Evolutionary conservation across 768 basidiomycete genomes (phyloP), one percentile per base, ranked within the genome.

Genomic region (Cystobasidium onofrii): DNA sequence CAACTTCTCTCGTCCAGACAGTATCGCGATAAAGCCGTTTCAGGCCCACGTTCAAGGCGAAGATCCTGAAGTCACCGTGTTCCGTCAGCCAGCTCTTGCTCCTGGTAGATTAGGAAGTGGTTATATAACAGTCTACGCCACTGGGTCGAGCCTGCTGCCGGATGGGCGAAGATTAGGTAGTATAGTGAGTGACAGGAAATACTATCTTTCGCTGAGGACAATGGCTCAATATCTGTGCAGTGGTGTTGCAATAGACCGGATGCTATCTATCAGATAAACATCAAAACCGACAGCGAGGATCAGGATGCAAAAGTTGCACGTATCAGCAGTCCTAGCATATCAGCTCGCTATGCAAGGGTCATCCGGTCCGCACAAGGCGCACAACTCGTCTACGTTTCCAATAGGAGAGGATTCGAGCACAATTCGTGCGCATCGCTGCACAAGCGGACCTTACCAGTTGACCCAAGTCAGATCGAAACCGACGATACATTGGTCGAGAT

Each of bases 261-360:
- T 10, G 41, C 60, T 6, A 69, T 25, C 0, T 17, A 39, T 23
- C 64, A 63, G 10, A 25, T 33, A 12, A 7, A 4, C 1, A 55
- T 75, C 0, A 1, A 72, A 44, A 57, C 78, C 60, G 17, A 64
- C 65, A 20, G 73, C 79, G 54, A 86, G 84, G 74, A 78, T 88
- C 31, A 7, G 31, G 41, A 36, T 39, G 33, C 39, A 6, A 39
- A 23, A 6, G 39, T 29, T 4, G 20, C 36, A 15, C 63, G 34
- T 25, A 43, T 64, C 7, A 87, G 85, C 0, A 78, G 82, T 0
- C 70, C 82, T 0, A 79, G 84, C 29, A 77, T 84, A 0, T 86
- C 86, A 1, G 85, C 85, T 73, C 86, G 88, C 15, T 88, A 88
- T 0, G 87, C 89, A 0, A 86, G 87, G 12, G 78, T 86, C 43